These are phyloP conservation scores for Tulasnella sp. DNA, from an alignment of 768 basidiomycete species.

Conservation along the genomic window DNA sequence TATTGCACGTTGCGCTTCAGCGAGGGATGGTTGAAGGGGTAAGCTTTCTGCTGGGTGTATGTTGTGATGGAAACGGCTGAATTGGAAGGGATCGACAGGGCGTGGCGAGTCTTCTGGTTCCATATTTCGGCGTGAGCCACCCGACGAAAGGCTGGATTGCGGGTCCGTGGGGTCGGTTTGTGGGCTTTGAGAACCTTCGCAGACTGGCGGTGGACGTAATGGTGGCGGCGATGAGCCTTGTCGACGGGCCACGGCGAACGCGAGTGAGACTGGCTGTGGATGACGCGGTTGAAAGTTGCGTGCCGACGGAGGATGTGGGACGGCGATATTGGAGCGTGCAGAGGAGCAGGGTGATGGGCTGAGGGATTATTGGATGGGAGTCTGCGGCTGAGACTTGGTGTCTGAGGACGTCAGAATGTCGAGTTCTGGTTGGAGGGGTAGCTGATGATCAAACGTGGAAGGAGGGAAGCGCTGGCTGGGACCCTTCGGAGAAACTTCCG, in stretches of 20 bases:
- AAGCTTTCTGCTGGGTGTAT: not conserved
- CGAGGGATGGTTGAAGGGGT: constrained; percentile 53
- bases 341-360: not conserved
- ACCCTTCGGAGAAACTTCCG: constrained; percentile 10
- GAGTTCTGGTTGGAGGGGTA: not conserved
- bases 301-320: not conserved
- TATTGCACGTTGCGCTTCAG: constrained; percentile 57
- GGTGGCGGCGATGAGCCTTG: constrained; percentile 6
- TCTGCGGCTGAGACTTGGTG: not conserved
- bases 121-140: constrained; percentile 81
- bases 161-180: constrained; percentile 81
- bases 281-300: constrained; percentile 25
- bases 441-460: constrained; percentile 24
- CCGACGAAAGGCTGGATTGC: constrained; percentile 68
- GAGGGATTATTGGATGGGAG: too few relatives aligned
- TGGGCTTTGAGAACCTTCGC: constrained; percentile 50
- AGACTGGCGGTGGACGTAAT: constrained; percentile 68
- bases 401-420: not conserved
- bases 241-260: constrained; percentile 8
- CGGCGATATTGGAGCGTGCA: not conserved
- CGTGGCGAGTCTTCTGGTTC: constrained; percentile 60
- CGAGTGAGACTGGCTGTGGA: constrained; percentile 6
- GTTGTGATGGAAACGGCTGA: not conserved
- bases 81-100: constrained; percentile 18
- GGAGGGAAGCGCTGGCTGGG: not conserved